These are phyloP conservation scores for Orbilia oligospora DNA, from an alignment of 2,329 filamentous ascomycete genomes.

Conservation along the genomic window DNA sequence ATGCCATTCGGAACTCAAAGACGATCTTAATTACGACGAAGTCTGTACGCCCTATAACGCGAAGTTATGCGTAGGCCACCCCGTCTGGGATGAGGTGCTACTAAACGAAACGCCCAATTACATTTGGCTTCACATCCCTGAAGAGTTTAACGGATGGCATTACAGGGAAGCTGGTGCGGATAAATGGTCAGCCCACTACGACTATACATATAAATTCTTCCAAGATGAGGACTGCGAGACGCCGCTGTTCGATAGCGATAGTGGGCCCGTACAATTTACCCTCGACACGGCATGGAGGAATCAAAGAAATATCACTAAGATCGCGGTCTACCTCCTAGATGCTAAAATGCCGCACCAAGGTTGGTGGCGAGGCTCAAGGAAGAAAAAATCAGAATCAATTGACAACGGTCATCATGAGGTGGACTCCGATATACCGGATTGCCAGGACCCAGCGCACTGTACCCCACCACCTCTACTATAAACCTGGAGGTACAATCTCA, in stretches of 20 bases:
- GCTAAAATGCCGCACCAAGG: conserved; percentile 26
- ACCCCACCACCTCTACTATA: neutral
- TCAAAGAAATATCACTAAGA: neutral
- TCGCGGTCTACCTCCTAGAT: conserved; percentile 20
- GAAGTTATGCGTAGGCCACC: neutral
- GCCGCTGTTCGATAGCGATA: conserved; percentile 13
- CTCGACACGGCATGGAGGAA: neutral
- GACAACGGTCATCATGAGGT: neutral
- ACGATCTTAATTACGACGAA: conserved; percentile 16
- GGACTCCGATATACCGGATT: neutral
- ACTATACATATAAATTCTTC: conserved; percentile 47
- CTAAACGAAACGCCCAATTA: conserved; percentile 21
- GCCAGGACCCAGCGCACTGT: conserved; percentile 19
- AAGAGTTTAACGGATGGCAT: neutral
- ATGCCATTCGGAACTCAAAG: conserved; percentile 19
- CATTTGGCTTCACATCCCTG: conserved; percentile 29
- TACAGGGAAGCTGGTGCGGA: neutral
- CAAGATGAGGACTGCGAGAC: conserved; percentile 11
- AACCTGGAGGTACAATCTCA: neutral
- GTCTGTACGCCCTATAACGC: conserved; percentile 1
- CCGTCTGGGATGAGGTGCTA: neutral
- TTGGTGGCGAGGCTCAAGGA: conserved; percentile 34
- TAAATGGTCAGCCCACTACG: conserved; percentile 17
- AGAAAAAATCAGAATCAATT: conserved; percentile 1
- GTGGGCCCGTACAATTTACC: conserved; percentile 8